Evolutionary conservation across 768 basidiomycete genomes (phyloP), one percentile per base, ranked within the genome.

Genomic region (Pulveroboletus frians): DNA sequence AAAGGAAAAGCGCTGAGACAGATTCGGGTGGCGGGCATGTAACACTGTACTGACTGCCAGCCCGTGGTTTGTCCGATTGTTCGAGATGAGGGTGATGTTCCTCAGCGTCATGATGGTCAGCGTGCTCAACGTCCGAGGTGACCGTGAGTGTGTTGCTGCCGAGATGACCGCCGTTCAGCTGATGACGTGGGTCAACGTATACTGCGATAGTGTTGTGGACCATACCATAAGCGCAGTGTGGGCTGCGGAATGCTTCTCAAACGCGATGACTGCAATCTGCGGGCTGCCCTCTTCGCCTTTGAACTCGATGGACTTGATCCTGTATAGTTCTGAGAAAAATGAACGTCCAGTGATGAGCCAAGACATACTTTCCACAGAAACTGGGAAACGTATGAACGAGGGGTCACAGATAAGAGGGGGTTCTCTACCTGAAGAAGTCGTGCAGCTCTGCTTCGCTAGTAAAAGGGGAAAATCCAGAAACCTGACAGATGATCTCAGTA

Each of bases 21-120:
- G 21, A 43, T 29, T 3, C 9, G 13, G 29, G 47, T 27, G 27
- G 11, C 20, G 10, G 37, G 14, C 14, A 15, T 31, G 18, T 11
- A 13, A 13, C 32, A 17, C 1, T 15, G 1, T 6, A 70, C 83
- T 59, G 58, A 88, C 87, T 90, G 39, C 83, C 89, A 15, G 88
- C 87, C 27, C 88, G 74, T 2, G 95, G 95, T 73, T 99, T 99
- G 69, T 95, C 92, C 34, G 83, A 77, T 70, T 96, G 93, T 14
- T 87, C 81, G 59, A 88, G 3, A 73, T 69, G 47, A 61, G 62
- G 37, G 20, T 70, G 66, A 7, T 70, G 66, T 8, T 70, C 65
- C 9, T 73, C 66, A 14, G 57, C 44, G 23, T 77, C 73, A 10
- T 74, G 72, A 17, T 82, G 77, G 44, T 83, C 81, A 14, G 72